phyloP scores from a whole-genome alignment of 2,329 filamentous ascomycete genomes.

The Cladosporium phlei region DNA sequence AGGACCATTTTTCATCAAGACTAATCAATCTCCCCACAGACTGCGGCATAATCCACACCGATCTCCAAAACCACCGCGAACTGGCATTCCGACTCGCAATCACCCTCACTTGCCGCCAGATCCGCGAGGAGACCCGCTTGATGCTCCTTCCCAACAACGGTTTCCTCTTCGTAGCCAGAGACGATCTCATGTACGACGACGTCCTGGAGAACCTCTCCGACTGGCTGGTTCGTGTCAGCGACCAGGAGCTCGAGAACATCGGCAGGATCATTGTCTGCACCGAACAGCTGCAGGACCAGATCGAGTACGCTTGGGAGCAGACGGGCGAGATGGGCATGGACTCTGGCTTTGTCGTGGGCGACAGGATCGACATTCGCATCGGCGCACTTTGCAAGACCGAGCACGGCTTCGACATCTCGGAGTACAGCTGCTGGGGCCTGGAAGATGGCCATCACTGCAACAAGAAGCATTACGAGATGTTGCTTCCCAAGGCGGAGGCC shows the following conservation, averaged over 20 bases:
- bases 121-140: constrained; percentile 21
- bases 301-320: background rate
- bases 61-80: background rate
- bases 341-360: background rate
- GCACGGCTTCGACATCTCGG: background rate
- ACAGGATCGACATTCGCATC: background rate
- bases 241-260: background rate
- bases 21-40: background rate
- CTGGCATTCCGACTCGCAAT: constrained; percentile 15
- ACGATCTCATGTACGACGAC: background rate
- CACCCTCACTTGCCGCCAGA: constrained; percentile 24
- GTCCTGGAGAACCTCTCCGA: background rate
- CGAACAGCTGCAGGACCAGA: background rate
- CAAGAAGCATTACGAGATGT: background rate
- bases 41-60: background rate
- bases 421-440: background rate
- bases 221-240: background rate
- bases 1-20: background rate
- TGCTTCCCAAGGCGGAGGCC: too few relatives aligned
- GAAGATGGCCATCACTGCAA: background rate
- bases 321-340: background rate
- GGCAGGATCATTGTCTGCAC: background rate
- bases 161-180: background rate
- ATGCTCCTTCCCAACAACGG: constrained; percentile 3
- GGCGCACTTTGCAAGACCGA: too few relatives aligned